Evolutionary conservation across 2,329 filamentous ascomycete genomes (phyloP).

Genomic region (Penicillium vulpinum): DNA sequence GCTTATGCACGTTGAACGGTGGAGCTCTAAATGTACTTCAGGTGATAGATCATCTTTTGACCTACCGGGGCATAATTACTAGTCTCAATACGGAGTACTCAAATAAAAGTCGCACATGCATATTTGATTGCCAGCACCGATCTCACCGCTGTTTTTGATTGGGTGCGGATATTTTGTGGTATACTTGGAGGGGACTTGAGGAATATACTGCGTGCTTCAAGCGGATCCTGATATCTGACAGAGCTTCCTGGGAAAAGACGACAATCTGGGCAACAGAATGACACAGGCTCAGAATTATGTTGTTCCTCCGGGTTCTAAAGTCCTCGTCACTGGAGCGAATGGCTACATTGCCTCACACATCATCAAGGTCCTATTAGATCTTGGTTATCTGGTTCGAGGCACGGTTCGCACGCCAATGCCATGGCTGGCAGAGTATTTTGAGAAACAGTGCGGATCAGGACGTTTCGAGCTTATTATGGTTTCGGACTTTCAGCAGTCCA

Average conservation of each 20-base stretch:
- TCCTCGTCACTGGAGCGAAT: conserved; percentile 51
- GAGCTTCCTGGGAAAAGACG: no score
- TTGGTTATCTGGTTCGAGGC: conserved; percentile 49
- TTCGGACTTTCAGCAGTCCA: conserved; percentile 37
- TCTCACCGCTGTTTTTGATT: neutral
- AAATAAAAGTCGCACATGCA: no score
- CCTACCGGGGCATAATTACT: neutral
- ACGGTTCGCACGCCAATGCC: conserved; percentile 43
- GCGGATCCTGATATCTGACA: neutral
- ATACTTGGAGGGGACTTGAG: no score
- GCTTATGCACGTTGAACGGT: neutral
- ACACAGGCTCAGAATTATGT: neutral
- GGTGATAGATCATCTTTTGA: neutral
- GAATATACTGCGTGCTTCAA: neutral
- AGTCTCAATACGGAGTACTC: no score
- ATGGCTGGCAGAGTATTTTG: conserved; percentile 40
- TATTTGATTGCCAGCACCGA: no score
- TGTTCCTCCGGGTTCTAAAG: conserved; percentile 31
- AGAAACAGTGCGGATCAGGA: conserved; percentile 26
- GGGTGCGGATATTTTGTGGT: no score
- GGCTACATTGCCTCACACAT: conserved; percentile 50
- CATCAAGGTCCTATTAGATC: conserved; percentile 41
- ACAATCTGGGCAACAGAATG: neutral
- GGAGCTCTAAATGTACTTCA: neutral
- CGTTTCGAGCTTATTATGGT: conserved; percentile 44